Evolutionary conservation across 2,329 filamentous ascomycete genomes (phyloP), one percentile per base, ranked within the genome.

Genomic region (Fusarium tanahbumbuense): DNA sequence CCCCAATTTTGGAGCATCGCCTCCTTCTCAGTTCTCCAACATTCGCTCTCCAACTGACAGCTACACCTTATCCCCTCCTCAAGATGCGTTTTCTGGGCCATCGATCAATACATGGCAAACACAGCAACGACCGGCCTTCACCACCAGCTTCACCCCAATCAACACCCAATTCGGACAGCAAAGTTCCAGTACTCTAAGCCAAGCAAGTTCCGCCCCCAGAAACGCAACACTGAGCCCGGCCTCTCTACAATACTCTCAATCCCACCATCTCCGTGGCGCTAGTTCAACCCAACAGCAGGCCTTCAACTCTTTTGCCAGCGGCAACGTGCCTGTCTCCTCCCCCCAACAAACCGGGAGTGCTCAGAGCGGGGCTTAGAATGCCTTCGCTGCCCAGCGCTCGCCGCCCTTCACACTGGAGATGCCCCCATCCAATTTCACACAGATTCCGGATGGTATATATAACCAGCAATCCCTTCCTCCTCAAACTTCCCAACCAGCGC

Each of bases 301-400:
- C 9, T 30, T 49, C 9, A 9, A 15, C 34, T 27, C 44, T 8
- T 37, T 52, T 6, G 2, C 18, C 12, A 48, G 32, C 37, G 44
- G 18, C 3, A 30, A 22, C 0, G 8, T 53, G 3, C 52, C 53
- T 3, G 23, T 49, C 8, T 34, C 47, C 25, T 42, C 37, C 18
- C 37, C 28, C 3, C 49, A 60, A 10, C 37, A 59, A 20, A 18
- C 44, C 3, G 37, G 54, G 9, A 28, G 23, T 10, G 45, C 15
- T 32, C 67, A 58, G 50, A 41, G 41, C 50, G 58, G 58, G 30
- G 58, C 40, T n/a, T 71, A 68, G 67, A 30, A 68, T 28, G 20
- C 42, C 9, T 30, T 57, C 27, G 67, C 34, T 20, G n/a, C 67
- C n/a, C 62, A 70, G 8, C 37, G 42, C 16, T 42, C 57, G 8